A percentile compares a stretch with the other conserved stretches of the same genome.
phyloP scores from a whole-genome alignment of 148 eudicot species.

The Dysphania ambrosioides region DNA sequence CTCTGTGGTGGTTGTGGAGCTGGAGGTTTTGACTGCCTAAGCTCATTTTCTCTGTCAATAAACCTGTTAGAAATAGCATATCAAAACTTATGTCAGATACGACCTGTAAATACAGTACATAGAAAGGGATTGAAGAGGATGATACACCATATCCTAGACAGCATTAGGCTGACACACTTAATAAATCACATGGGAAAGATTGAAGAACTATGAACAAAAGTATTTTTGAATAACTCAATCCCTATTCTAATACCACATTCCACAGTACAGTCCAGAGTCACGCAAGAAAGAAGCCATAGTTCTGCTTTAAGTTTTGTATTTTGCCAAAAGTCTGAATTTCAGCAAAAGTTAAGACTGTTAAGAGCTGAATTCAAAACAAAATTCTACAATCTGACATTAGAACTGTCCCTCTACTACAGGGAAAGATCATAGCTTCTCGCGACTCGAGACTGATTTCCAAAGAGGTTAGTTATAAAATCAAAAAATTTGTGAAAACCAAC shows the following conservation, averaged over 20 bases:
- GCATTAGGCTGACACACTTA: neutral
- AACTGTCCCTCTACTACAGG: too few species aligned
- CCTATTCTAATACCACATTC: too few species aligned
- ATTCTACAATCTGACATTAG: too few species aligned
- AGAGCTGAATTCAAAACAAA: neutral
- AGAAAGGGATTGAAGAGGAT: neutral
- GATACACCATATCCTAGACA: neutral
- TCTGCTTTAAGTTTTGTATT: neutral
- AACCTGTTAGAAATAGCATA: conserved; percentile 45
- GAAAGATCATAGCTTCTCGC: too few species aligned
- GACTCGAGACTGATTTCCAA: too few species aligned
- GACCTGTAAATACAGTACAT: too few species aligned
- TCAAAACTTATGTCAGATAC: neutral
- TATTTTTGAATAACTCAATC: too few species aligned
- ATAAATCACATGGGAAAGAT: neutral
- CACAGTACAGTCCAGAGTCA: too few species aligned
- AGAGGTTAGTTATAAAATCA: too few species aligned
- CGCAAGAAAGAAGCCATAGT: neutral
- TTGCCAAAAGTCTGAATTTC: neutral
- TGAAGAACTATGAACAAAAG: neutral
- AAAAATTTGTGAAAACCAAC: neutral
- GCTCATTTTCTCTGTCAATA: conserved; percentile 82
- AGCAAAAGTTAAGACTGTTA: too few species aligned
- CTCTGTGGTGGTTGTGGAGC: conserved; percentile 72
- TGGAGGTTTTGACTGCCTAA: conserved; percentile 85